phyloP scores from a whole-genome alignment of 352 stramenopile genomes.

The Globisporangium sylvaticum region DNA sequence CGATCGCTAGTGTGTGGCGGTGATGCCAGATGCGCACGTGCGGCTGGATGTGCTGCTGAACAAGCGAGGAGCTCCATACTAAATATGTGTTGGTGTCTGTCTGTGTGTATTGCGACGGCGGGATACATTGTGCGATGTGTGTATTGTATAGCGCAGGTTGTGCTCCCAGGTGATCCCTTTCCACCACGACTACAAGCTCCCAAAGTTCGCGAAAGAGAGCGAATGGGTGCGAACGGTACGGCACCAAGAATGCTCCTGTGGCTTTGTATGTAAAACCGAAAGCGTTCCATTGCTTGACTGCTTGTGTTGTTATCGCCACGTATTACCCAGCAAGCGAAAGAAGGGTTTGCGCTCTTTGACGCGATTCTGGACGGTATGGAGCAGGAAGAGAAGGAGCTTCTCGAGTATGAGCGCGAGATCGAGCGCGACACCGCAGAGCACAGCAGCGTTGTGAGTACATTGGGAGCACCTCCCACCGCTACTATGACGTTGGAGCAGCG shows the following conservation, averaged over 20 bases:
- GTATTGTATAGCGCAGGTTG: slow-evolving; percentile 28
- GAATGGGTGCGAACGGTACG: slow-evolving; percentile 61
- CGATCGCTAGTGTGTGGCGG: neutral
- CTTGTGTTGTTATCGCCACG: neutral
- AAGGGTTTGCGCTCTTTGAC: slow-evolving; percentile 64
- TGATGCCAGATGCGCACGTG: neutral
- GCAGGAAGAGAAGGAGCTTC: slow-evolving; percentile 50
- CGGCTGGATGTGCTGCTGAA: neutral
- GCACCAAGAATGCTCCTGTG: neutral
- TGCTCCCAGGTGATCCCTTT: slow-evolving; percentile 67
- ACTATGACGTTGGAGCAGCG: slow-evolving; percentile 44
- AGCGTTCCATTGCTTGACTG: no score
- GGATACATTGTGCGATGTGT: neutral
- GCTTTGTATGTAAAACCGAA: no score
- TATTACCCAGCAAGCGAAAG: slow-evolving; percentile 51
- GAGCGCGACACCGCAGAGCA: slow-evolving; percentile 23
- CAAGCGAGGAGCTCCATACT: neutral
- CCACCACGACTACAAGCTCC: slow-evolving; percentile 58
- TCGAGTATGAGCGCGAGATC: slow-evolving; percentile 50
- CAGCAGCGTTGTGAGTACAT: slow-evolving; percentile 2
- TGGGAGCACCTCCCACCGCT: neutral
- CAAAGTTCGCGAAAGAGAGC: slow-evolving; percentile 52
- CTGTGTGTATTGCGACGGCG: neutral
- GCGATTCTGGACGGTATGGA: slow-evolving; percentile 80
- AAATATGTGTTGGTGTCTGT: neutral